Base-by-base conservation (phyloP, 2,329 filamentous ascomycete genomes). In the Phialophora verrucosa region DNA sequence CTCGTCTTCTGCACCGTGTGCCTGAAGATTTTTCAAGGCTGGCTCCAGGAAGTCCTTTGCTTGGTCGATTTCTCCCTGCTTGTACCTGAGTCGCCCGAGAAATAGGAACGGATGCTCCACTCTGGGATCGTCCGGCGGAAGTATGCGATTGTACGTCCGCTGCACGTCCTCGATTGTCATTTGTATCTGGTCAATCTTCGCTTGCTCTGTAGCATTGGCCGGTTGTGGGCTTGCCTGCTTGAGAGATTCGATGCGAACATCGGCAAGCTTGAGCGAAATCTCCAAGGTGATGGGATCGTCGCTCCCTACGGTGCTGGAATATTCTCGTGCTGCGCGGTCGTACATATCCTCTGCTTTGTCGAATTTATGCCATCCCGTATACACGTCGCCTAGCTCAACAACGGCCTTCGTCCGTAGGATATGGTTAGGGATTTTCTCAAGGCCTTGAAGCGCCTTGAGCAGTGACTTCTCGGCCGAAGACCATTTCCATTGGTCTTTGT, bases 291-390 rank as follows among this genome's bases (percentile, higher is more conserved):
- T 23, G 44, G 44, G 44, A 7, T 49, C 44, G n/a, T 49, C 44
- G 7, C n/a, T 6, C n/a, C 44, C 44, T 20, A 49, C 17, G 23
- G 44, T 49, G 17, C 11, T 23, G 17, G 44, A 49, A 23, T 49
- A 49, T 20, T 49, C 44, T 49, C 44, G 44, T 49, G 23, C 44
- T 12, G 44, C 44, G 23, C 44, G 44, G 11, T 49, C 44, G 44
- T 49, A 49, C 44, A 49, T 49, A 20, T 20, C 44, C 17, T 49
- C 44, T 49, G n/a, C 44, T 49, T 49, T 49, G 17, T 49, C 44
- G 44, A 49, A 49, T 23, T 49, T 49, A 3, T 49, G 44, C 44
- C 44, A 49, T 23, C 44, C 44, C 11, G 23, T 11, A 23, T 49
- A 49, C 44, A 49, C 44, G 44, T 49, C 44, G 44, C 44, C 44